Conservation (phyloP, 208 protist species). For the Leishmania arabica region DNA sequence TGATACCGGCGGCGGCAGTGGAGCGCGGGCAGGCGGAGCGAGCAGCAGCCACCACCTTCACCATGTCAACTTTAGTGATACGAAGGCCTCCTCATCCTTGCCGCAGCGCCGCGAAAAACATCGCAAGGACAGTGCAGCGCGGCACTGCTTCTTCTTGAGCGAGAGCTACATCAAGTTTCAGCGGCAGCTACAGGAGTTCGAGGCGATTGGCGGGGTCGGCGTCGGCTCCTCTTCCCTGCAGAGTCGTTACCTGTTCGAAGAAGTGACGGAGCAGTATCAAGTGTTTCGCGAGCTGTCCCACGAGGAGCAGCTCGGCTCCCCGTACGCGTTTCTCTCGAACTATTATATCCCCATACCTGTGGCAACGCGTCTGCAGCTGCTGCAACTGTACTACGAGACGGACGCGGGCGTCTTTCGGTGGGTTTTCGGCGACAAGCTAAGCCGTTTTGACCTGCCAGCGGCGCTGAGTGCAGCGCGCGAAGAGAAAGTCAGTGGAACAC, state of each 20-base stretch:
- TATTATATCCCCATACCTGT: slow-evolving; percentile 70
- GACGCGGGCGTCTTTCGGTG: slow-evolving; percentile 59
- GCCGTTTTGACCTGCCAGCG: slow-evolving; percentile 42
- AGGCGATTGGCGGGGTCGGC: slow-evolving; percentile 23
- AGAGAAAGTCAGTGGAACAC: slow-evolving; percentile 11
- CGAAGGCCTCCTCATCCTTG: neutral
- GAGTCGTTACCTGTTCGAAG: slow-evolving; percentile 56
- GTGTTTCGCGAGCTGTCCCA: slow-evolving; percentile 61
- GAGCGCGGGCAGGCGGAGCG: neutral
- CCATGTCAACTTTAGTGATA: neutral
- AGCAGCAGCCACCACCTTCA: neutral
- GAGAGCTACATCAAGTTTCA: slow-evolving; percentile 61
- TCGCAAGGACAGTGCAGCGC: slow-evolving; percentile 9
- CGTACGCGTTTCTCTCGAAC: slow-evolving; percentile 85
- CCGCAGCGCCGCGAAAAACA: neutral
- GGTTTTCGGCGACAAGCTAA: slow-evolving; percentile 77
- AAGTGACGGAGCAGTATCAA: slow-evolving; percentile 80
- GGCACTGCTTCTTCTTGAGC: slow-evolving; percentile 38
- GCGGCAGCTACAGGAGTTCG: slow-evolving; percentile 43
- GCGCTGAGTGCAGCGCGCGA: slow-evolving; percentile 19
- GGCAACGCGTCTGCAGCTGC: slow-evolving; percentile 56
- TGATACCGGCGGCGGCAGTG: neutral
- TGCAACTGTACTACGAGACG: slow-evolving; percentile 82
- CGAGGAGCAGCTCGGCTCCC: slow-evolving; percentile 63
- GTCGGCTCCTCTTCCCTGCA: slow-evolving; percentile 34